Conservation (phyloP, 257 asterid genomes). For the Gynochthodes officinalis region DNA sequence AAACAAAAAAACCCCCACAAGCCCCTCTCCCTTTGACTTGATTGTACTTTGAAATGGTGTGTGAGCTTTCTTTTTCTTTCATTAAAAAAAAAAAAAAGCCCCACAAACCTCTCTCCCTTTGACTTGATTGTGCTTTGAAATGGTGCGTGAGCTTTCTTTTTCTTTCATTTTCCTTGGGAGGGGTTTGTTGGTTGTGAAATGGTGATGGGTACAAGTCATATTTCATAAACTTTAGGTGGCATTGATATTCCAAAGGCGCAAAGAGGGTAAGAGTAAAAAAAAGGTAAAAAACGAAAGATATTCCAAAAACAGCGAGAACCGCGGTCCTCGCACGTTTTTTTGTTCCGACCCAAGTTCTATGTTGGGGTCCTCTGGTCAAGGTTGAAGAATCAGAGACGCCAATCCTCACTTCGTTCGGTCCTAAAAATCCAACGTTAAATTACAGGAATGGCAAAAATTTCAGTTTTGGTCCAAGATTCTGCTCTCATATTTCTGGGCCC, state of each 20-base stretch:
- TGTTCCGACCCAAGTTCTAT: constrained; percentile 13
- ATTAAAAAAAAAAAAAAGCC: too few relatives aligned
- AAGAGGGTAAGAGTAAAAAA: background rate
- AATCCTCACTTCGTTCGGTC: background rate
- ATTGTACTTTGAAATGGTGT: too few relatives aligned
- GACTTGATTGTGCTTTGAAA: background rate
- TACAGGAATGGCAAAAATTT: too few relatives aligned
- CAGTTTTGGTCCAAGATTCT: too few relatives aligned
- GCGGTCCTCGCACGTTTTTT: constrained; percentile 17
- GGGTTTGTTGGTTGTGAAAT: background rate
- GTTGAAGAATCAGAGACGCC: background rate
- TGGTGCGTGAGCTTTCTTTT: background rate
- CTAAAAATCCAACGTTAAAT: background rate
- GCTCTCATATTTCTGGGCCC: background rate
- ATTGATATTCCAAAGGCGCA: constrained; percentile 4
- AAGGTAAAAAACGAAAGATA: background rate
- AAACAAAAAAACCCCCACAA: too few relatives aligned
- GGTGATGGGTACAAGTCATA: constrained; percentile 11
- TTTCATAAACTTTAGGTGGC: constrained; percentile 8
- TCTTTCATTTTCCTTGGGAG: background rate
- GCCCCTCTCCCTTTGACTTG: too few relatives aligned
- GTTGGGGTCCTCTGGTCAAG: background rate
- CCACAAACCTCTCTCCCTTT: too few relatives aligned
- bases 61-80: too few relatives aligned
- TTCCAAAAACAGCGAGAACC: background rate